Evolutionary conservation across 2,329 filamentous ascomycete genomes (phyloP).

Genomic region (Curvularia eragrostidis): DNA sequence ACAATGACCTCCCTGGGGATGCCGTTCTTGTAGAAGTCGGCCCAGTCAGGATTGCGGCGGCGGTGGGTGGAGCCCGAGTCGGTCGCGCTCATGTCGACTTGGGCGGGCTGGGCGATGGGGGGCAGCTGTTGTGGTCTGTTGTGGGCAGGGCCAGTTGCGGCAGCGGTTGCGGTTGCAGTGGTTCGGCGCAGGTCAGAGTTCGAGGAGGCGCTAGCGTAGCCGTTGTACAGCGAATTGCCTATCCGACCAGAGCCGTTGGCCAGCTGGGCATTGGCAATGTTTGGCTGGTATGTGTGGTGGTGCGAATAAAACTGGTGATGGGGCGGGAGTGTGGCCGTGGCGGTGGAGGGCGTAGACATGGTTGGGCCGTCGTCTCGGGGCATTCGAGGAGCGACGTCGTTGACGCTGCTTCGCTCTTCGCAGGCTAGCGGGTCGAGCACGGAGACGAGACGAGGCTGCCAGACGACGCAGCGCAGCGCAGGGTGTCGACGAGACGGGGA

Average conservation of each 20-base stretch:
- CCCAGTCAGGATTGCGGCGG: slow-evolving; percentile 49
- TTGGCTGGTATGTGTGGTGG: slow-evolving; percentile 47
- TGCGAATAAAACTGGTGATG: slow-evolving; percentile 52
- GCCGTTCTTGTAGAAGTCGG: slow-evolving; percentile 54
- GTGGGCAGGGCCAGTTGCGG: slow-evolving; percentile 40
- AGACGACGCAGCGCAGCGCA: slow-evolving; percentile 15
- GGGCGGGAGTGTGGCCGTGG: slow-evolving; percentile 51
- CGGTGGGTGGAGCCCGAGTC: slow-evolving; percentile 24
- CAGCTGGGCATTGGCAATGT: slow-evolving; percentile 46
- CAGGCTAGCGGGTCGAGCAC: slow-evolving; percentile 25
- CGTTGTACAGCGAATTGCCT: slow-evolving; percentile 49
- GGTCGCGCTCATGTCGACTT: slow-evolving; percentile 37
- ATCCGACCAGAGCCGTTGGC: slow-evolving; percentile 42
- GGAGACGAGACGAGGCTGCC: slow-evolving; percentile 21
- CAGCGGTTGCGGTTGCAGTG: slow-evolving; percentile 5
- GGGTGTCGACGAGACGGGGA: neutral
- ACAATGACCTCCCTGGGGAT: slow-evolving; percentile 60
- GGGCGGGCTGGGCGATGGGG: slow-evolving; percentile 29
- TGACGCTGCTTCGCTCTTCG: slow-evolving; percentile 32
- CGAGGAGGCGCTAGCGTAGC: slow-evolving; percentile 47
- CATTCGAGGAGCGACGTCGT: slow-evolving; percentile 36
- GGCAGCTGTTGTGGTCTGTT: slow-evolving; percentile 41
- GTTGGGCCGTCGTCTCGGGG: slow-evolving; percentile 30
- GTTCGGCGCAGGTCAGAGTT: slow-evolving; percentile 49
- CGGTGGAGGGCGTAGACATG: slow-evolving; percentile 55